Conservation (phyloP, 768 basidiomycete genomes). For the Cystobasidium tubakii region DNA sequence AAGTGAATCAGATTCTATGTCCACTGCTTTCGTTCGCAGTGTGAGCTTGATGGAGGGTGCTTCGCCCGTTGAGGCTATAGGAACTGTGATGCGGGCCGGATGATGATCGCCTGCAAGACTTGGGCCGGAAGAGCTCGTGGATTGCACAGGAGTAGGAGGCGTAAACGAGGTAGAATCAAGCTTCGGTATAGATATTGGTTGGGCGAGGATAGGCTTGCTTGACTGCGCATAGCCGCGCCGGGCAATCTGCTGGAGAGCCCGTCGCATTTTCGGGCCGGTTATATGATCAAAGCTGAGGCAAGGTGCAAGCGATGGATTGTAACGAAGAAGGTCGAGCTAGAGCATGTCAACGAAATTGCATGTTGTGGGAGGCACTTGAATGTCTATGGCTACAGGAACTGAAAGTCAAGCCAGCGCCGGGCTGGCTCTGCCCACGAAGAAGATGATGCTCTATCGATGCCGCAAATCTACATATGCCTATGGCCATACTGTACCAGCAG, state of each 20-base stretch:
- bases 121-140: neutral
- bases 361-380: neutral
- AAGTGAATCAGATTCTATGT: slow-evolving; percentile 20
- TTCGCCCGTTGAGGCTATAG: neutral
- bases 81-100: neutral
- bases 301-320: neutral
- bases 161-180: slow-evolving; percentile 1
- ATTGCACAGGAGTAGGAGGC: neutral
- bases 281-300: neutral
- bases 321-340: neutral
- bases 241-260: slow-evolving; percentile 4
- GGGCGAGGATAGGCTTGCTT: neutral
- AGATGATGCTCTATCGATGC: neutral
- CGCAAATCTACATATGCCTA: neutral
- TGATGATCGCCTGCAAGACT: neutral
- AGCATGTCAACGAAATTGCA: neutral
- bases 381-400: neutral
- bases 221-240: slow-evolving; percentile 19
- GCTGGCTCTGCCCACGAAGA: neutral
- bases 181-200: neutral
- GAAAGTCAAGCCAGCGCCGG: neutral
- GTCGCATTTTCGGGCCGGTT: neutral
- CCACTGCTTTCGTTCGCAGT: slow-evolving; percentile 23
- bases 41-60: slow-evolving; percentile 16
- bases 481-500: slow-evolving; percentile 13